A percentile compares a stretch with the other conserved stretches of the same genome.
Evolutionary conservation across 2,329 filamentous ascomycete genomes (phyloP).

Genomic region (Rutstroemia sp.): DNA sequence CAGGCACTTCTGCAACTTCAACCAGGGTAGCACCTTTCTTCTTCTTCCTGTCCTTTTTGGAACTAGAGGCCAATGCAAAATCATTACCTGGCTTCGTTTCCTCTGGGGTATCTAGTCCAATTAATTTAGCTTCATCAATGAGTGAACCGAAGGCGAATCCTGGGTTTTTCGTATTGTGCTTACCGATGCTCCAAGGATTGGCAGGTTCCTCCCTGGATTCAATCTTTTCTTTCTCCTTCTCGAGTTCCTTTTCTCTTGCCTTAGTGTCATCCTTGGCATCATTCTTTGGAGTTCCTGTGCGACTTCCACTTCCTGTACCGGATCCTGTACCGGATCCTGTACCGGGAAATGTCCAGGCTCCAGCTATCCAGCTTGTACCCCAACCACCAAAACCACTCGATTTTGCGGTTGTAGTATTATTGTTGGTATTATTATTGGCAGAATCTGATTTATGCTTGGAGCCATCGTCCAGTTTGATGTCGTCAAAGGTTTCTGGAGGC

Average conservation of each 20-base stretch:
- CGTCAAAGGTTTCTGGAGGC: slow-evolving; percentile 51
- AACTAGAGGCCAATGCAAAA: slow-evolving; percentile 28
- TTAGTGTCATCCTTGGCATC: background rate
- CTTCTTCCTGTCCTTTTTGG: slow-evolving; percentile 43
- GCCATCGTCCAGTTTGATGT: slow-evolving; percentile 60
- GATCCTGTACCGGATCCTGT: slow-evolving; percentile 19
- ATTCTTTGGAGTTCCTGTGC: background rate
- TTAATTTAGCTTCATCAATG: slow-evolving; percentile 32
- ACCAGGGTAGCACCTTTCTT: slow-evolving; percentile 29
- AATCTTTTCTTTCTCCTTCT: slow-evolving; percentile 24
- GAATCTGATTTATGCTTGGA: slow-evolving; percentile 48
- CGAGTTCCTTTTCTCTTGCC: slow-evolving; percentile 12
- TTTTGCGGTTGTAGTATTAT: slow-evolving; percentile 29
- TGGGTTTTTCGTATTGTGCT: slow-evolving; percentile 46
- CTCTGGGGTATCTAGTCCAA: slow-evolving; percentile 19
- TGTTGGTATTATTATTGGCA: slow-evolving; percentile 30
- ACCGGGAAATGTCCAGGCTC: slow-evolving; percentile 29
- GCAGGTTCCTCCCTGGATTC: slow-evolving; percentile 37
- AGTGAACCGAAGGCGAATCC: slow-evolving; percentile 42
- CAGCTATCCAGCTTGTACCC: slow-evolving; percentile 47
- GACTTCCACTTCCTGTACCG: slow-evolving; percentile 28
- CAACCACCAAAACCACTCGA: slow-evolving; percentile 49
- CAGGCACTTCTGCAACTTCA: slow-evolving; percentile 9
- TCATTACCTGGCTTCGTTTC: slow-evolving; percentile 33
- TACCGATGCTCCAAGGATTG: slow-evolving; percentile 44